Evolutionary conservation across 805 yeast species (phyloP), one percentile per base, ranked within the genome.

Genomic region (Barnettozyma sp.): DNA sequence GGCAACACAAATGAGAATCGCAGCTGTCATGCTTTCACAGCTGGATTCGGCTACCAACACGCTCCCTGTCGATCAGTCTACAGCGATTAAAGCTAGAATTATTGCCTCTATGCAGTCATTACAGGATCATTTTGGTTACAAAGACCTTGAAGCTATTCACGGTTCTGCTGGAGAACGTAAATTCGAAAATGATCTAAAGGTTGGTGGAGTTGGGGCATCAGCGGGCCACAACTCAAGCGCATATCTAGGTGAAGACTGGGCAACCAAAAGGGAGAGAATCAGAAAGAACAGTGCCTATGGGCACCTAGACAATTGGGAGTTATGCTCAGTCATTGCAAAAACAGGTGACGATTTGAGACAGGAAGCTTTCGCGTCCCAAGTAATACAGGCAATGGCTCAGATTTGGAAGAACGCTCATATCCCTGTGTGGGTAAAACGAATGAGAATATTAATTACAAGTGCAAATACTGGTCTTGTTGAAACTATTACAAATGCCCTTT

Each of bases 301-400:
- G 0, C 92, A 87, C 53, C 58, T 82, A 22, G 83, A 81, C 18
- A 83, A 86, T 55, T 92, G 98, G 98, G 97, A 92, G 43, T 58
- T 92, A 26, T 86, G 90, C 46, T 88, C 97, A 1, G 96, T 90
- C 3, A 92, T 92, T 54, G 95, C 94, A 10, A 92, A 92, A 54
- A 90, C 95, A 21, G 98, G 98, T 23, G 90, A 83, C 51, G 98
- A 92, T 60, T 59, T 92, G 34, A 82, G 95, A 17, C 98, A 92
- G 56, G 98, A 92, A 58, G 96, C 98, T 0, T 87, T 92, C 66
- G 98, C 98, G 0, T 87, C 96, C 44, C 98, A 92, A 56, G 58
- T 92, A 29, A 90, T 92, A 34, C 81, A 82, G 42, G 81, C 94
- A 17, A 84, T 90, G 62, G 78, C 94, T 1, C 76, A 76, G 34